These are phyloP conservation scores for Coemansia sp. DNA, from an alignment of 192 early-diverging fungal species.

Conservation along the genomic window DNA sequence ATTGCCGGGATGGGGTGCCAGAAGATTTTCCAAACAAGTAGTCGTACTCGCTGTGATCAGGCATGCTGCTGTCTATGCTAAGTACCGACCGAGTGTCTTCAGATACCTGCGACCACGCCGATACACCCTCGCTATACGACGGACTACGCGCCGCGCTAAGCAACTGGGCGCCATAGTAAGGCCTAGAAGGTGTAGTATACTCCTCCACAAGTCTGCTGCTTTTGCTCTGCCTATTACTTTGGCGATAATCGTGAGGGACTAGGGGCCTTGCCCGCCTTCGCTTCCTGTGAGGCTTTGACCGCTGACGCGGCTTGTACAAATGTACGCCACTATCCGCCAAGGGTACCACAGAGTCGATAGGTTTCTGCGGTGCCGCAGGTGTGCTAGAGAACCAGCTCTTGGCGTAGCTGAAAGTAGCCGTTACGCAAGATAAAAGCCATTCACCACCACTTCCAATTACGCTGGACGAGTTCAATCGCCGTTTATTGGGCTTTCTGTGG, in stretches of 20 bases:
- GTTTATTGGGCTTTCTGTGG: slow-evolving; percentile 9
- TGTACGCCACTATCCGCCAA: background rate
- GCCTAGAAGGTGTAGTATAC: slow-evolving; percentile 26
- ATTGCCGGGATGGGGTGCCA: background rate
- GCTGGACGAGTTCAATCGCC: slow-evolving; percentile 1
- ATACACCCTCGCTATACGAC: slow-evolving; percentile 5
- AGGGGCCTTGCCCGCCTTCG: slow-evolving; percentile 2
- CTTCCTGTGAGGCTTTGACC: slow-evolving; percentile 6
- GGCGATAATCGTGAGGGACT: background rate
- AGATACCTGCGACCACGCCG: slow-evolving; percentile 3
- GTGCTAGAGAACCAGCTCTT: slow-evolving; percentile 23
- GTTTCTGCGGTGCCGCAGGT: background rate
- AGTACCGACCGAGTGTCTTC: slow-evolving; percentile 32
- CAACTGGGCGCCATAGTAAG: background rate
- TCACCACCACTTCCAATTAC: background rate
- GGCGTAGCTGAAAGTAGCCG: slow-evolving; percentile 30
- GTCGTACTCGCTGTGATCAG: slow-evolving; percentile 8
- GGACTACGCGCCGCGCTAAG: background rate
- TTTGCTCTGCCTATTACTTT: slow-evolving; percentile 9
- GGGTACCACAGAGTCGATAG: background rate
- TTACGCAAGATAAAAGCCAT: slow-evolving; percentile 23
- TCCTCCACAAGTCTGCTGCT: slow-evolving; percentile 35
- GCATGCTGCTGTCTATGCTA: slow-evolving; percentile 37
- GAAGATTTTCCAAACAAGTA: background rate
- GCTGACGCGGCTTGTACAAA: background rate